phyloP scores from a whole-genome alignment of 192 early-diverging fungal species.

The Glomus cerebriforme region DNA sequence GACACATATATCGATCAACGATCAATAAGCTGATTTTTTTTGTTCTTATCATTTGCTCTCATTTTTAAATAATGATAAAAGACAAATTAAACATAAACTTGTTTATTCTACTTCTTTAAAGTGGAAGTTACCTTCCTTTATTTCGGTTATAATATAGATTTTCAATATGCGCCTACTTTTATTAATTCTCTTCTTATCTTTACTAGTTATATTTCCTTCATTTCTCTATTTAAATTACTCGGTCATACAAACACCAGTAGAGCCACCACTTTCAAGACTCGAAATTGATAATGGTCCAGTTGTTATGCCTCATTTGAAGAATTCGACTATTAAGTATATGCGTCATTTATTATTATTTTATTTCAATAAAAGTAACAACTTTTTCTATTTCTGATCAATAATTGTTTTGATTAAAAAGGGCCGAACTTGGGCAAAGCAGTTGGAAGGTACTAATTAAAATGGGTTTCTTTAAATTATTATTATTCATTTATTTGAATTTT shows the following conservation, averaged over 20 bases:
- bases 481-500: background rate
- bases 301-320: background rate
- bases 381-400: background rate
- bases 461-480: background rate
- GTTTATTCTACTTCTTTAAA: too few species aligned
- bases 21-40: too few species aligned
- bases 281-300: background rate
- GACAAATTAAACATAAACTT: too few species aligned
- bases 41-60: too few species aligned
- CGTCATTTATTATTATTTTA: background rate
- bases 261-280: background rate
- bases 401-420: conserved; percentile 48
- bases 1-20: too few species aligned
- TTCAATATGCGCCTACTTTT: background rate
- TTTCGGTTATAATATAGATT: too few species aligned
- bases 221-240: conserved; percentile 32
- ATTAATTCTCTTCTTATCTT: conserved; percentile 15
- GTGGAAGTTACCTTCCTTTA: too few species aligned
- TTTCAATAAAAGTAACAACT: background rate
- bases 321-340: conserved; percentile 7
- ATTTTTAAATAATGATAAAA: too few species aligned
- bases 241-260: background rate
- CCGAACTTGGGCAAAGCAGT: conserved; percentile 83
- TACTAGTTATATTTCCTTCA: conserved; percentile 39
- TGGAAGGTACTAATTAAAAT: conserved; percentile 62